Conservation (phyloP, 2,329 filamentous ascomycete genomes). For the Microsporum ferrugineum region DNA sequence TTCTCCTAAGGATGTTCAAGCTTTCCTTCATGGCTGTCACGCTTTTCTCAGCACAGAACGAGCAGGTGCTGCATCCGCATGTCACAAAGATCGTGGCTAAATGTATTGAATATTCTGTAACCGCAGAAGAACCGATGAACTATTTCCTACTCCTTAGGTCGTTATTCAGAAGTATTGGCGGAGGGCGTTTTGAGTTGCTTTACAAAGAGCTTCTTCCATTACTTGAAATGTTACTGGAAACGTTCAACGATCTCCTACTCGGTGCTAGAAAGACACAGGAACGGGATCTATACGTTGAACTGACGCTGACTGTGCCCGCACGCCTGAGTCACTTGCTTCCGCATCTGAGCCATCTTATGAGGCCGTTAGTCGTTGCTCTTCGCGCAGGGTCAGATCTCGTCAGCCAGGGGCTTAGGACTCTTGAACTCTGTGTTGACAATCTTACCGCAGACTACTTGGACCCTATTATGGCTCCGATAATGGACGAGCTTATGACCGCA, state of each 20-base stretch:
- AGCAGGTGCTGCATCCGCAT: constrained; percentile 87
- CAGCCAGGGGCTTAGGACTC: constrained; percentile 79
- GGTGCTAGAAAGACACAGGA: constrained; percentile 83
- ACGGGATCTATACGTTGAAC: constrained; percentile 89
- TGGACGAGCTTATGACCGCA: constrained; percentile 96
- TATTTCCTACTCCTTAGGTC: constrained; percentile 91
- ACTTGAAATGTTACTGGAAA: constrained; percentile 93
- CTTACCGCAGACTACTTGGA: constrained; percentile 95
- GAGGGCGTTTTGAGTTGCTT: constrained; percentile 90
- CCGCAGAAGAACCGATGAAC: constrained; percentile 94
- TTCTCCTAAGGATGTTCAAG: constrained; percentile 89
- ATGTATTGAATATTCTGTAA: constrained; percentile 91
- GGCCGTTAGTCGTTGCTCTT: constrained; percentile 88
- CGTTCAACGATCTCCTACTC: constrained; percentile 85
- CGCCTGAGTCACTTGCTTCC: constrained; percentile 87
- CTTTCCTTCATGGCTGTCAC: constrained; percentile 99
- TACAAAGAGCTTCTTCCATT: constrained; percentile 97
- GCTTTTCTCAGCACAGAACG: constrained; percentile 85
- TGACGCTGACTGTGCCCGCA: constrained; percentile 91
- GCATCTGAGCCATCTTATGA: constrained; percentile 93
- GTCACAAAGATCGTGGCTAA: constrained; percentile 96
- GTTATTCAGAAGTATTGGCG: constrained; percentile 90
- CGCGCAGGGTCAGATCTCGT: constrained; percentile 87
- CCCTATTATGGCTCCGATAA: constrained; percentile 97
- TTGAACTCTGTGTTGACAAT: constrained; percentile 96